Percentiles rank a stretch among this genome's conserved stretches.
Conservation (phyloP, 768 basidiomycete species). For the Pleurotus salmoneostramineus region DNA sequence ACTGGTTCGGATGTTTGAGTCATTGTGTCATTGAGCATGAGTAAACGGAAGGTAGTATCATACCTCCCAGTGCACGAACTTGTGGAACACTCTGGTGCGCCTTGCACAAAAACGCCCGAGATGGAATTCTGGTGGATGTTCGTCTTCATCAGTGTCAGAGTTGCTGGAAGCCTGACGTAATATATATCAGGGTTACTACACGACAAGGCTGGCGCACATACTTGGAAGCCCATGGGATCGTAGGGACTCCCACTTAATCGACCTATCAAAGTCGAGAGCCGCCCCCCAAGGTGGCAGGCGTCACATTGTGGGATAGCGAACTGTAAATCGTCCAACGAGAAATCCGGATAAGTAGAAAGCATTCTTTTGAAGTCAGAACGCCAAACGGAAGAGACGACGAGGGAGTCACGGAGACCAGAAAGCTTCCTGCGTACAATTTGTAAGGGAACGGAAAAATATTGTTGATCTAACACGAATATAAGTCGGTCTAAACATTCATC, state of each 20-base stretch:
- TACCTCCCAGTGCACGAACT: constrained; percentile 84
- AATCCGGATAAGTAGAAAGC: constrained; percentile 64
- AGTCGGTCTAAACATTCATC: background rate
- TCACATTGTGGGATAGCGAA: constrained; percentile 68
- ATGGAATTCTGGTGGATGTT: constrained; percentile 38
- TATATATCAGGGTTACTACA: constrained; percentile 5
- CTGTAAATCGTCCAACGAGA: constrained; percentile 48
- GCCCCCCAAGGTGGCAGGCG: constrained; percentile 75
- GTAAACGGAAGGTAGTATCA: constrained; percentile 16
- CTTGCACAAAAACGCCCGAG: constrained; percentile 80
- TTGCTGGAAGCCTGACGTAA: constrained; percentile 9
- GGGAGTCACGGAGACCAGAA: constrained; percentile 62
- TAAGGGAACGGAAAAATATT: constrained; percentile 75
- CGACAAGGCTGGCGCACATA: constrained; percentile 17
- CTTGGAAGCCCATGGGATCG: constrained; percentile 66
- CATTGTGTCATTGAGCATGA: background rate
- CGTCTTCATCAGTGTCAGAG: constrained; percentile 16
- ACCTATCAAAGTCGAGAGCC: constrained; percentile 61
- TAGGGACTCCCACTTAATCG: constrained; percentile 68
- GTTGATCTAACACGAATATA: constrained; percentile 36
- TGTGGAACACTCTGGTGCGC: constrained; percentile 64
- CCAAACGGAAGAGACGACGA: constrained; percentile 88
- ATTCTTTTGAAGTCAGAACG: constrained; percentile 58
- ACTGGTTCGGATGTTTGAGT: constrained; percentile 30
- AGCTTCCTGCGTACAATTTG: constrained; percentile 66